phyloP scores from a whole-genome alignment of 164 flowering plant species.

The Euptelea pleiosperma region DNA sequence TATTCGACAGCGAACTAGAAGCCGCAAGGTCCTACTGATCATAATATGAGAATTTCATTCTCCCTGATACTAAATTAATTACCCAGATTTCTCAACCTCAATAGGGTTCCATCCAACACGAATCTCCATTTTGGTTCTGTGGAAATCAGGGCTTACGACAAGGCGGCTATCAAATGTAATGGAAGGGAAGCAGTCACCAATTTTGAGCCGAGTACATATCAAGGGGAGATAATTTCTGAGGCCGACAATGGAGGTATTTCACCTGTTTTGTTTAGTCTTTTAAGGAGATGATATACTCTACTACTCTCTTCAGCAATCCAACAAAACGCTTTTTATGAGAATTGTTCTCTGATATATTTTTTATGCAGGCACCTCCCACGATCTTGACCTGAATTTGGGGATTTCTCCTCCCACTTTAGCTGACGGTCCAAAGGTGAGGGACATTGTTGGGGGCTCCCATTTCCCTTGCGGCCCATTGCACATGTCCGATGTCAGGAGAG shows the following conservation, averaged over 20 bases:
- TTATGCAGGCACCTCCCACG: constrained; percentile 34
- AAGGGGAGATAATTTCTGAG: constrained; percentile 43
- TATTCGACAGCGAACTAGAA: constrained; percentile 89
- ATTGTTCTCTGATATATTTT: not conserved
- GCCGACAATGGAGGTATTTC: constrained; percentile 44
- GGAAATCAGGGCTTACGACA: constrained; percentile 91
- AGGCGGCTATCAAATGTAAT: constrained; percentile 85
- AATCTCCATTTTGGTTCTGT: constrained; percentile 41
- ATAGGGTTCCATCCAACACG: constrained; percentile 39
- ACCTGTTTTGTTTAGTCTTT: not conserved
- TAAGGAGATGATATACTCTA: too few species aligned
- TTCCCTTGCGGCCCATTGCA: constrained; percentile 30
- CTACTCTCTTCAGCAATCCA: not conserved
- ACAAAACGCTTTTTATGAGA: not conserved
- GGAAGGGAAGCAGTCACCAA: constrained; percentile 94
- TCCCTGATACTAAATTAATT: constrained; percentile 33
- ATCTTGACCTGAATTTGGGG: constrained; percentile 68
- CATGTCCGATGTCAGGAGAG: constrained; percentile 25
- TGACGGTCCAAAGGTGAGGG: constrained; percentile 28
- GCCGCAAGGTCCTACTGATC: constrained; percentile 89
- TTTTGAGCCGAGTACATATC: constrained; percentile 75
- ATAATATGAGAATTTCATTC: constrained; percentile 46
- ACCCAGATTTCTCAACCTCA: constrained; percentile 33
- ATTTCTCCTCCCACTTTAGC: constrained; percentile 41
- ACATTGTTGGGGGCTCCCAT: constrained; percentile 21